Percentiles rank a stretch among this genome's conserved stretches.
Conservation (phyloP, 2,329 filamentous ascomycete genomes). For the Microsporum ferrugineum region DNA sequence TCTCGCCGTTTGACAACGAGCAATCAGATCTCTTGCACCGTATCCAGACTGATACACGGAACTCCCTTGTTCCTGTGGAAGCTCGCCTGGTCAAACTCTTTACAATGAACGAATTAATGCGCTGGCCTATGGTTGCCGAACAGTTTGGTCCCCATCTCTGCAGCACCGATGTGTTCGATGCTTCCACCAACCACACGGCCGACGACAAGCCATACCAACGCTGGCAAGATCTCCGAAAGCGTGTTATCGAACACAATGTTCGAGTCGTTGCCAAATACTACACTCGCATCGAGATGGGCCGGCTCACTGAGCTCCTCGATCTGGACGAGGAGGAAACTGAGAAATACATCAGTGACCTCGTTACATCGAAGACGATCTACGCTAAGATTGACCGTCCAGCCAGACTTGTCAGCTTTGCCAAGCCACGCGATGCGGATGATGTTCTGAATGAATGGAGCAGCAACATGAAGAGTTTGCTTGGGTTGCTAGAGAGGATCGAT, state of each 20-base stretch:
- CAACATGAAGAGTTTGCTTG: conserved; percentile 90
- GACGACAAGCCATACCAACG: conserved; percentile 74
- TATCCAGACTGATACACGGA: conserved; percentile 74
- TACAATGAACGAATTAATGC: conserved; percentile 92
- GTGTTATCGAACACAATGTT: conserved; percentile 98
- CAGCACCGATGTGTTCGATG: conserved; percentile 79
- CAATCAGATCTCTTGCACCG: conserved; percentile 95
- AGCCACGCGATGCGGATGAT: conserved; percentile 89
- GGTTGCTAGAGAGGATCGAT: conserved; percentile 79
- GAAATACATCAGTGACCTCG: conserved; percentile 95
- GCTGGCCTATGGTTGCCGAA: conserved; percentile 87
- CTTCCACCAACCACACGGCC: conserved; percentile 41
- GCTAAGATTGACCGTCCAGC: conserved; percentile 95
- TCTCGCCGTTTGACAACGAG: conserved; percentile 95
- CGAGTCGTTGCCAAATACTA: conserved; percentile 98
- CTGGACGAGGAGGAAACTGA: conserved; percentile 92
- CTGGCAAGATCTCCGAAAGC: conserved; percentile 93
- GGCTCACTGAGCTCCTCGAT: conserved; percentile 81
- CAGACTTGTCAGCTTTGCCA: conserved; percentile 83
- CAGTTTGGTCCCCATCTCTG: conserved; percentile 81
- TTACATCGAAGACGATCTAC: conserved; percentile 95
- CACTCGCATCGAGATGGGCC: conserved; percentile 86
- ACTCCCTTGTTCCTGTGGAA: conserved; percentile 64
- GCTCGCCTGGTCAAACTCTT: conserved; percentile 85
- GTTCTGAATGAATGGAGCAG: conserved; percentile 96